phyloP scores from a whole-genome alignment of 805 yeast species.

The Osmozyma mogii region DNA sequence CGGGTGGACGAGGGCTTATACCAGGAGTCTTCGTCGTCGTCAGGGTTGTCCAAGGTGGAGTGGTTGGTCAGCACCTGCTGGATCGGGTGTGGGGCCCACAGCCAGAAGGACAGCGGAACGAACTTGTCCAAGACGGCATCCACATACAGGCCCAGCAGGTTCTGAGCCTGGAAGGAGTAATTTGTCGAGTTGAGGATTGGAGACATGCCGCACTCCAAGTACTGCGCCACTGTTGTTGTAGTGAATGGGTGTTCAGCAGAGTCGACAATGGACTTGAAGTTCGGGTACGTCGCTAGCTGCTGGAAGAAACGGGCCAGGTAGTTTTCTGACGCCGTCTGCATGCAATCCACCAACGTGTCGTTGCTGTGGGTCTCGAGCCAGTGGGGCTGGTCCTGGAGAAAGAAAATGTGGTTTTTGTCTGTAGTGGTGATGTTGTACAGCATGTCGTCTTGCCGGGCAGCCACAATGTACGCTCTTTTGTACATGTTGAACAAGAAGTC shows the following conservation, averaged over 20 bases:
- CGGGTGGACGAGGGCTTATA: slow-evolving; percentile 5
- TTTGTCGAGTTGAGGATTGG: slow-evolving; percentile 48
- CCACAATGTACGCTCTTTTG: slow-evolving; percentile 21
- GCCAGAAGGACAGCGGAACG: slow-evolving; percentile 46
- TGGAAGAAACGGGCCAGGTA: not conserved
- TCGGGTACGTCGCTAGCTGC: slow-evolving; percentile 10
- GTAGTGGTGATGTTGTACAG: slow-evolving; percentile 16
- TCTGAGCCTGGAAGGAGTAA: slow-evolving; percentile 6
- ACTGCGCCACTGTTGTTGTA: slow-evolving; percentile 24
- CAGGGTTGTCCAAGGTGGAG: slow-evolving; percentile 1
- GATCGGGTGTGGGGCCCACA: slow-evolving; percentile 66
- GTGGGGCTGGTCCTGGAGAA: slow-evolving; percentile 2
- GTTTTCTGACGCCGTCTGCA: not conserved
- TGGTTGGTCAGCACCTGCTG: slow-evolving; percentile 7
- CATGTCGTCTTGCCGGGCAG: slow-evolving; percentile 9
- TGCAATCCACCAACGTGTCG: slow-evolving; percentile 4
- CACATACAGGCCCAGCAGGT: slow-evolving; percentile 9
- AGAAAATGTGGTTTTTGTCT: slow-evolving; percentile 17
- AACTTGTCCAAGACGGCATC: slow-evolving; percentile 18
- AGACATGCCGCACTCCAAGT: slow-evolving; percentile 51
- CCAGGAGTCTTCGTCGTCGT: slow-evolving; percentile 7
- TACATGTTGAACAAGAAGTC: slow-evolving; percentile 19
- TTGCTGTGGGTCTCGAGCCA: slow-evolving; percentile 3
- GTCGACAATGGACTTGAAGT: slow-evolving; percentile 30
- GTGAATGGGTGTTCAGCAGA: slow-evolving; percentile 29